Conservation (phyloP, 192 early-diverging fungal species). For the Coemansia sp. region DNA sequence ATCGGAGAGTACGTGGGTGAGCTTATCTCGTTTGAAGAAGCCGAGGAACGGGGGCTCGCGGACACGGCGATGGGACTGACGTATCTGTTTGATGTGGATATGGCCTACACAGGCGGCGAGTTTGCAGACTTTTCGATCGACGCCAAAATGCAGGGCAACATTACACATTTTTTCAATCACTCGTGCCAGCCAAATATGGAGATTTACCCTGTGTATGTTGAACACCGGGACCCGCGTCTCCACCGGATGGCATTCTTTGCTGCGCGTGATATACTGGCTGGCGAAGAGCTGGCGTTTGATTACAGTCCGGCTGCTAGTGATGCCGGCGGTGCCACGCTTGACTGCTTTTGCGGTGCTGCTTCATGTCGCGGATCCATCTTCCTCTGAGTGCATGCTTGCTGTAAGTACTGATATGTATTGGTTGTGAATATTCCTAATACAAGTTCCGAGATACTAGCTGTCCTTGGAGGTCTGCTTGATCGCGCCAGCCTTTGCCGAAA, state of each 20-base stretch:
- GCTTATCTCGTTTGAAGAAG: constrained; percentile 77
- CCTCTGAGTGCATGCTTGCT: constrained; percentile 3
- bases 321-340: constrained; percentile 9
- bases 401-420: constrained; percentile 5
- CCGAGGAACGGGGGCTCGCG: constrained; percentile 61
- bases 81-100: constrained; percentile 71
- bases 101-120: constrained; percentile 81
- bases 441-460: neutral
- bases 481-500: constrained; percentile 7
- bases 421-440: neutral
- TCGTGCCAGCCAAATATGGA: constrained; percentile 89
- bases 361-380: constrained; percentile 30
- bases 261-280: constrained; percentile 64
- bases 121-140: constrained; percentile 94
- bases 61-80: constrained; percentile 33
- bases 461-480: constrained; percentile 10
- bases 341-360: constrained; percentile 31
- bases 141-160: constrained; percentile 83
- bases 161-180: constrained; percentile 98
- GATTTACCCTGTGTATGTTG: constrained; percentile 50
- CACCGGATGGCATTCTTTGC: constrained; percentile 94
- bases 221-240: constrained; percentile 80
- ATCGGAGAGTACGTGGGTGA: constrained; percentile 98
- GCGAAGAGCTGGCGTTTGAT: constrained; percentile 93
- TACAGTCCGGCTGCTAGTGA: constrained; percentile 77